Evolutionary conservation across 305 asterid species (phyloP).

Genomic region (Fraxinus greggii): DNA sequence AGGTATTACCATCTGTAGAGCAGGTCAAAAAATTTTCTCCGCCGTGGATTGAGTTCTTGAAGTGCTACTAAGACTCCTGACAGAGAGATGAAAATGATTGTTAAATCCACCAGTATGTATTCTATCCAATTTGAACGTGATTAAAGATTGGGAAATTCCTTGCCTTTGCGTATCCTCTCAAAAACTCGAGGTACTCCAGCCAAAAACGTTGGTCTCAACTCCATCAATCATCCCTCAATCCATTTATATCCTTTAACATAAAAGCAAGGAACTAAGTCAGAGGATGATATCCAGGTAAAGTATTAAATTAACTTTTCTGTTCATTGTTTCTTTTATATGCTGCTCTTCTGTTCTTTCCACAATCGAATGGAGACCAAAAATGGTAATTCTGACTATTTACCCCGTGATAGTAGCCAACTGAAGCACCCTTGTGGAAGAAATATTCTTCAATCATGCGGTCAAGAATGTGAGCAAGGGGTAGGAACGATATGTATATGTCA

Average conservation of each 20-base stretch:
- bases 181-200: conserved; percentile 94
- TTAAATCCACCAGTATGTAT: not conserved
- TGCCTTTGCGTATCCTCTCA: conserved; percentile 83
- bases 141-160: conserved; percentile 8
- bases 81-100: not conserved
- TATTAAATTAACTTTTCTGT: not conserved
- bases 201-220: conserved; percentile 83
- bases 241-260: conserved; percentile 67
- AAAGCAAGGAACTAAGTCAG: not conserved
- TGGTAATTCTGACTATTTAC: conserved; percentile 37
- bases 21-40: conserved; percentile 67
- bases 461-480: conserved; percentile 95
- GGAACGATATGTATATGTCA: conserved; percentile 90
- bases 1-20: conserved; percentile 65
- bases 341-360: not conserved
- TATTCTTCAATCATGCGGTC: conserved; percentile 95
- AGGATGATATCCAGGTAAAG: not conserved
- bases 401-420: conserved; percentile 73
- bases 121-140: not conserved
- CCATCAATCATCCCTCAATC: conserved; percentile 74
- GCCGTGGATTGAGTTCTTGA: conserved; percentile 77
- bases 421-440: conserved; percentile 93
- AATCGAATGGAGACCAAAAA: not conserved
- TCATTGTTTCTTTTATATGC: not conserved
- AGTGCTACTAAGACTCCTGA: conserved; percentile 81